Base-by-base conservation (phyloP, 257 asterid species). In the Penstemon newberryi region DNA sequence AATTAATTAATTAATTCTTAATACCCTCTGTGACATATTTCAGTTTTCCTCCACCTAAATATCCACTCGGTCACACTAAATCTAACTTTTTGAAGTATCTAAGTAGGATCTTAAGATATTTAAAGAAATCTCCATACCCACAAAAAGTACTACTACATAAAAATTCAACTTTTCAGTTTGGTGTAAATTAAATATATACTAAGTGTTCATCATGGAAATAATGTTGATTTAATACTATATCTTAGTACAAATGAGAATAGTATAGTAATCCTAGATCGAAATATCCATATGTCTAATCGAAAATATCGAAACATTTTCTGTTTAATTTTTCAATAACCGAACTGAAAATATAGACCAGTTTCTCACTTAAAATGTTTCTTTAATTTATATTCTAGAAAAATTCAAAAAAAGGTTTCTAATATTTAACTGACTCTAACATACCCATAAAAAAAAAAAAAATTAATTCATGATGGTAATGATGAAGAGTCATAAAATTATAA, bases 41-140 rank as follows among this genome's bases (percentile, higher is more conserved):
- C 33, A 25, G 2, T 25, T 2, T 49, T 9, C 3, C 59, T 50
- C 71, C 57, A 74, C 75, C 70, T 25, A 67, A 75, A 66, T 18
- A 67, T 45, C 79, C 70, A 68, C 76, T 64, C 60, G 33, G 33
- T 33, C 33, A 6, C 25, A 64, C 19, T 36, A 56, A 56, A 51
- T 38, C 60, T 50, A 40, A 62, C 5, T 40, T 71, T 44, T 51
- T 66, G 7, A 60, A n/a, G 60, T 43, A 54, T 71, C 72, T 50
- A 44, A 53, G 63, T 33, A 46, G 67, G 57, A 76, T 46, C 69
- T 64, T 71, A 19, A 59, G 41, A n/a, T 56, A 78, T 65, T 67
- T 58, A 45, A n/a, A 41, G 25, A 61, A 49, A 70, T 74, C 77
- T 51, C 56, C 44, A 56, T 68, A 52, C 13, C 47, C 19, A 40